Percentiles rank a stretch among this genome's conserved stretches.
phyloP scores from a whole-genome alignment of 139 green algal genomes.

The Asterochloris erici region DNA sequence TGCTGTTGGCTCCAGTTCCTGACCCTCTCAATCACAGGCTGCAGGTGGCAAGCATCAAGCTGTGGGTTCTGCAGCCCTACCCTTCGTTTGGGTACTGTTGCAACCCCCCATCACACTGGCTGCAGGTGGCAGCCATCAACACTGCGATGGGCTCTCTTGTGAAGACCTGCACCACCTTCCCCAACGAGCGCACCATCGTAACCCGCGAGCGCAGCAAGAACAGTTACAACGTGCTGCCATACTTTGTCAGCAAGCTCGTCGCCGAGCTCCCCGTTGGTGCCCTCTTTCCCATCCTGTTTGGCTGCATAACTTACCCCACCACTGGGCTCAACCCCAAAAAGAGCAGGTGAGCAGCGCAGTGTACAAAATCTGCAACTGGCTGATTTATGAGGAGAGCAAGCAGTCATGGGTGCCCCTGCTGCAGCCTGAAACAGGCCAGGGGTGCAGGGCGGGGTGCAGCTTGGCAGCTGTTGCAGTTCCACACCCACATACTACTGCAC shows the following conservation, averaged over 20 bases:
- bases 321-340: conserved; percentile 62
- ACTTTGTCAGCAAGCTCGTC: conserved; percentile 80
- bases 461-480: not conserved
- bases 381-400: too few species aligned
- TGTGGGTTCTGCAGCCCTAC: too few species aligned
- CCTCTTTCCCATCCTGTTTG: conserved; percentile 84
- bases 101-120: not conserved
- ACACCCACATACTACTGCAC: too few species aligned
- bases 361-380: not conserved
- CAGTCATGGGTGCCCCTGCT: not conserved
- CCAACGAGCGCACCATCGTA: conserved; percentile 76
- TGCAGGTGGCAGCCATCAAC: conserved; percentile 83
- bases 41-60: too few species aligned
- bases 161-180: conserved; percentile 89
- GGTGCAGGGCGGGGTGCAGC: not conserved
- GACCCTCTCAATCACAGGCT: too few species aligned
- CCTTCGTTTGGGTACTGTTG: too few species aligned
- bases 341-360: not conserved
- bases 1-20: too few species aligned
- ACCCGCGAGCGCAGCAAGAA: conserved; percentile 65
- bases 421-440: not conserved
- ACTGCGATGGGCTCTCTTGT: conserved; percentile 79
- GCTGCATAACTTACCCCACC: conserved; percentile 74
- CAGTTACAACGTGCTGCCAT: conserved; percentile 44
- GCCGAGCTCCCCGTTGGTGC: conserved; percentile 82